A percentile compares a stretch with the other conserved stretches of the same genome.
phyloP scores from a whole-genome alignment of 2,329 filamentous ascomycete genomes.

The Hymenoscyphus infarciens region DNA sequence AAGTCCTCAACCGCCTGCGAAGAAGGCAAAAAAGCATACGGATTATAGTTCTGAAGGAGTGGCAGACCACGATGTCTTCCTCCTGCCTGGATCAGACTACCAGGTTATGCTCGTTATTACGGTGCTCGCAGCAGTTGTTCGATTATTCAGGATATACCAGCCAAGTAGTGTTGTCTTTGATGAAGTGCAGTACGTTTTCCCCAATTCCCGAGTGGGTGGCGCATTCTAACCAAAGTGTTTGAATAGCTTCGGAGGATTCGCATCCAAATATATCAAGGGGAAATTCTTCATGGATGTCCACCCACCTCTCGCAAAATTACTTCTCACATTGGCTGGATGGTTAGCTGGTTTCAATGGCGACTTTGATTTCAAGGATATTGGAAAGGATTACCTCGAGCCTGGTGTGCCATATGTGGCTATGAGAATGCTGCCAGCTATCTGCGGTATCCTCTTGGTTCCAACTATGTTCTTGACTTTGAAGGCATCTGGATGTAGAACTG shows the following conservation, averaged over 20 bases:
- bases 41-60: slow-evolving; percentile 78
- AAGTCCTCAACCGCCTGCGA: slow-evolving; percentile 14
- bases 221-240: slow-evolving; percentile 19
- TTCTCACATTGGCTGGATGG: slow-evolving; percentile 93
- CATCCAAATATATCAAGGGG: slow-evolving; percentile 98
- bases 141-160: slow-evolving; percentile 93
- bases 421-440: slow-evolving; percentile 86
- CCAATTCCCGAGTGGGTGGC: slow-evolving; percentile 1
- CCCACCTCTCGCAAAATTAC: slow-evolving; percentile 90
- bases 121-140: slow-evolving; percentile 71
- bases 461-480: slow-evolving; percentile 95
- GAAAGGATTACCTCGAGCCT: slow-evolving; percentile 95
- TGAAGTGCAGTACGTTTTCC: slow-evolving; percentile 86
- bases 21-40: slow-evolving; percentile 31
- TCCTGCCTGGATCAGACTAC: slow-evolving; percentile 81
- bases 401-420: slow-evolving; percentile 96
- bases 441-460: slow-evolving; percentile 83
- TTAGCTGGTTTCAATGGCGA: slow-evolving; percentile 90
- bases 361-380: slow-evolving; percentile 99
- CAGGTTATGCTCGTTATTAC: slow-evolving; percentile 71
- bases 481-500: slow-evolving; percentile 81
- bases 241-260: slow-evolving; percentile 89
- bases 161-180: slow-evolving; percentile 97
- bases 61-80: slow-evolving; percentile 86
- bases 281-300: slow-evolving; percentile 99